phyloP scores from a whole-genome alignment of 257 asterid species.

The Gentiana macrophylla region DNA sequence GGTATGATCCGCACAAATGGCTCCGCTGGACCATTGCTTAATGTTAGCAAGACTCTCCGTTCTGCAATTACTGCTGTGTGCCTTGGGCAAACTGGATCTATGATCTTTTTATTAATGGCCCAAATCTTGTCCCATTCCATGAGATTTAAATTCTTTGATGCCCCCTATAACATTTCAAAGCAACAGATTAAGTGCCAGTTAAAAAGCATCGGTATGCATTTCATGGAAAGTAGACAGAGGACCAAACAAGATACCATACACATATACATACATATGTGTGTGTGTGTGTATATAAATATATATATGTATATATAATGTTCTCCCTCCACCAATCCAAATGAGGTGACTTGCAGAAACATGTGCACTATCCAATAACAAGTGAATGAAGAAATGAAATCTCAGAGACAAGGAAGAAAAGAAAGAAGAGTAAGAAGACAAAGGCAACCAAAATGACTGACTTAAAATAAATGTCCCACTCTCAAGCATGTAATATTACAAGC shows the following conservation, averaged over 20 bases:
- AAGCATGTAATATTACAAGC: neutral
- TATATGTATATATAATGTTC: too few species aligned
- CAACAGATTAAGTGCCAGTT: neutral
- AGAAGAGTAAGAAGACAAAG: neutral
- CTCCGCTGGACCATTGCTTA: constrained; percentile 67
- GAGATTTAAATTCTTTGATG: constrained; percentile 96
- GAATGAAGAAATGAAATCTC: neutral
- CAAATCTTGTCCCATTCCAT: constrained; percentile 99
- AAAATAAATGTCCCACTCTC: neutral
- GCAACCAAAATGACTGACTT: neutral
- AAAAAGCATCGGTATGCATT: neutral
- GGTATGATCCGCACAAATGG: constrained; percentile 65
- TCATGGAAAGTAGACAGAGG: neutral
- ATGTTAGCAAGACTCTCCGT: constrained; percentile 40
- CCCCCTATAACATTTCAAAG: constrained; percentile 48
- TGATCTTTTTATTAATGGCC: constrained; percentile 89
- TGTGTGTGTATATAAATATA: neutral
- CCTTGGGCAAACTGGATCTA: constrained; percentile 95
- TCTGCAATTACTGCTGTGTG: constrained; percentile 80
- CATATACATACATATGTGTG: too few species aligned
- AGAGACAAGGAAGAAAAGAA: neutral
- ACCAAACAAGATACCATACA: neutral
- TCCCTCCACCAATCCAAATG: too few species aligned
- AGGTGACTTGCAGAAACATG: too few species aligned
- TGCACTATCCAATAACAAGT: neutral